These are phyloP conservation scores for Caloboletus inedulis DNA, from an alignment of 1,284 basidiomycete genomes.

Conservation along the genomic window DNA sequence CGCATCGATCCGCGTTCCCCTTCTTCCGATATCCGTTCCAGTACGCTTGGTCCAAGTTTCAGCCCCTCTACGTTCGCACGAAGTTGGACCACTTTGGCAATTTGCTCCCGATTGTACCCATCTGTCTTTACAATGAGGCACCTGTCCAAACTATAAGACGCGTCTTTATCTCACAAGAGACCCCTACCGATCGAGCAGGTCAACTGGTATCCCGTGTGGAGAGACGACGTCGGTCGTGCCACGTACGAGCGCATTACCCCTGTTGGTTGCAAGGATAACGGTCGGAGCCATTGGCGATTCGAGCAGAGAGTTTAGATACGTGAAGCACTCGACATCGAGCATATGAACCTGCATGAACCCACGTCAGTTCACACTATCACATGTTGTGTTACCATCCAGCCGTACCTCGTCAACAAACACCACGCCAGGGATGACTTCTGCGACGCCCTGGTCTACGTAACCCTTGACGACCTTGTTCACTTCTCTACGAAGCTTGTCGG, in stretches of 20 bases:
- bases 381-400: background rate
- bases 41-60: constrained; percentile 71
- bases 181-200: constrained; percentile 83
- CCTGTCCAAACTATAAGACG: constrained; percentile 37
- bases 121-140: constrained; percentile 97
- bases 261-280: constrained; percentile 94
- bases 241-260: constrained; percentile 87
- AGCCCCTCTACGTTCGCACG: constrained; percentile 87
- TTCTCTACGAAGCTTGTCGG: constrained; percentile 92
- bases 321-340: constrained; percentile 99
- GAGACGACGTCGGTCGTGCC: constrained; percentile 91
- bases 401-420: constrained; percentile 97
- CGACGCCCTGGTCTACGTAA: constrained; percentile 97
- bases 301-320: constrained; percentile 93
- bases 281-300: constrained; percentile 97
- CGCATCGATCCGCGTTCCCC: constrained; percentile 84
- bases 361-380: background rate
- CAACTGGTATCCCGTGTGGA: constrained; percentile 93
- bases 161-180: constrained; percentile 7
- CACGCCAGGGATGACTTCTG: constrained; percentile 96
- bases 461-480: constrained; percentile 98
- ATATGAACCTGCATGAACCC: constrained; percentile 81
- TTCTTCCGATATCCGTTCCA: constrained; percentile 80
- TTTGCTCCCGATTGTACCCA: constrained; percentile 81
- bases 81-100: constrained; percentile 83